A percentile compares a stretch with the other conserved stretches of the same genome.
Evolutionary conservation across 2,329 filamentous ascomycete genomes (phyloP).

Genomic region (Periconia digitata): DNA sequence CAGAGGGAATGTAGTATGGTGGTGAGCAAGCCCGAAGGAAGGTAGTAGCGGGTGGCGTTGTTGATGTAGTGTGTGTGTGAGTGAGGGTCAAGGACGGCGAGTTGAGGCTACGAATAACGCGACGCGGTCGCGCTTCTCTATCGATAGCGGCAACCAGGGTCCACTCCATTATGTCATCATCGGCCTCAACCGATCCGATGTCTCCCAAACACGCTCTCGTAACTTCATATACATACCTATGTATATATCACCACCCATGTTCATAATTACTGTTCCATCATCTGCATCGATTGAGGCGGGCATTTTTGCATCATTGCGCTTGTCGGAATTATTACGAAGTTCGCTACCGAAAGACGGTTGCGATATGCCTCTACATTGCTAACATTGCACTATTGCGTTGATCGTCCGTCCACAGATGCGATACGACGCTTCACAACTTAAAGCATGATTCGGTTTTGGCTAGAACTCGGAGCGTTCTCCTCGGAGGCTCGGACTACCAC

Average conservation of each 20-base stretch:
- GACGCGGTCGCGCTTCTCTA: slow-evolving; percentile 8
- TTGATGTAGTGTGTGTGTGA: neutral
- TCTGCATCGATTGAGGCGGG: too few relatives aligned
- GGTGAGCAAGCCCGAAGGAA: neutral
- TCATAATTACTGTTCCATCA: too few relatives aligned
- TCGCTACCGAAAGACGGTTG: too few relatives aligned
- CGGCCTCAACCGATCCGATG: too few relatives aligned
- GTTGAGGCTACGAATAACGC: too few relatives aligned
- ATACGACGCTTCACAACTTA: too few relatives aligned
- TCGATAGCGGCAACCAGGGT: neutral
- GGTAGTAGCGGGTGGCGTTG: neutral
- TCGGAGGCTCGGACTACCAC: neutral
- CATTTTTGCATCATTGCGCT: too few relatives aligned
- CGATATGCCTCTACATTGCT: neutral
- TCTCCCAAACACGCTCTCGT: too few relatives aligned
- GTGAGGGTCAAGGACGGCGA: slow-evolving; percentile 1
- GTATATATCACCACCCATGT: too few relatives aligned
- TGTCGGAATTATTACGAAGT: too few relatives aligned
- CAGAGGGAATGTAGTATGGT: neutral
- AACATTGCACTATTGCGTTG: neutral
- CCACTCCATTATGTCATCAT: neutral
- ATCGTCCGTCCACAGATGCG: too few relatives aligned
- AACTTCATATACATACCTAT: too few relatives aligned
- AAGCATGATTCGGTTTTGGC: neutral
- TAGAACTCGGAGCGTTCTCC: neutral